Base-by-base conservation (phyloP, 495 filamentous ascomycete species). In the Penicillium egyptiacum region DNA sequence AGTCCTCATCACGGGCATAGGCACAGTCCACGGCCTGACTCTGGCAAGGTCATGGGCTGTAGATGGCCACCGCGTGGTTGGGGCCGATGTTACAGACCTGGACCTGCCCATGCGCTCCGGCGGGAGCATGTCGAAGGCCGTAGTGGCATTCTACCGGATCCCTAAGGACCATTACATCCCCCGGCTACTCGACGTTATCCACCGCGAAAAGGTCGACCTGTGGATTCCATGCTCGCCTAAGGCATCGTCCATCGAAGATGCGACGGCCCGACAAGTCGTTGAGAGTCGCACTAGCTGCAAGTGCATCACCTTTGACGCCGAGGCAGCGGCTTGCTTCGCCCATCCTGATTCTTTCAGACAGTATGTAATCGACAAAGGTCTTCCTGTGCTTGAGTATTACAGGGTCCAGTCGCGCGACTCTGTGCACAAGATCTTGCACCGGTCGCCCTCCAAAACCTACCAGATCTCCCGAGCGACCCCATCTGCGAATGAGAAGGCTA, bases 151-250 rank as follows among this genome's bases (percentile, higher is more conserved):
- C 68, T 84, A 85, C 66, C 67, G 69, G 1, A 70, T 91, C 6
- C 67, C 75, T 4, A 75, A 71, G 28, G 69, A 74, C 28, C 66
- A 72, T 26, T 83, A 81, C 33, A 72, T 82, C 44, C 68, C 77
- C 2, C 66, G 66, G 7, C 66, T 92, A 8, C 59, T 86, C 7
- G 61, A 81, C 16, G 77, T 90, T 16, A 73, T 91, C 31, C 67
- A 78, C 26, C 67, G 74, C 8, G 86, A 92, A 52, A 77, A 79
- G 0, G 78, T 89, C 17, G 83, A 90, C 52, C 60, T 92, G 0
- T 93, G 89, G 89, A 81, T 92, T 14, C 83, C 81, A 41, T 90
- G 86, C 60, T 88, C 87, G 0, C 81, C 81, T 9, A 81, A 83
- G 8, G 75, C 78, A 16, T 78, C 75, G 2, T 81, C 81, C 5